Evolutionary conservation across 257 asterid species (phyloP), one percentile per base, ranked within the genome.

Genomic region (Solanum raphanifolium): DNA sequence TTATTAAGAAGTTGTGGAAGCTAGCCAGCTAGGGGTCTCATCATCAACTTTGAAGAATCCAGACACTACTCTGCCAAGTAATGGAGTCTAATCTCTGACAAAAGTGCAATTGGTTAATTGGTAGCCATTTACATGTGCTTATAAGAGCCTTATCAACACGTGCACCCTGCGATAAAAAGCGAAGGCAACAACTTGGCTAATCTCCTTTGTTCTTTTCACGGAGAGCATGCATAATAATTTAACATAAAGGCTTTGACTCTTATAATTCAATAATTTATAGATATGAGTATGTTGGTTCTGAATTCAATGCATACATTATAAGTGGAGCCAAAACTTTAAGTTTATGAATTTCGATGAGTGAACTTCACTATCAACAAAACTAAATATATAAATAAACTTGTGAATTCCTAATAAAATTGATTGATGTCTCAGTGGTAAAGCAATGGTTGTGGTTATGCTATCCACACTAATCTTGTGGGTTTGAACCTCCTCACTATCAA

Each of bases 131-230:
- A 87, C 82, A 86, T 91, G 79, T 86, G 84, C 84, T 84, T 90
- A 91, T 91, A 93, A 92, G 60, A 43, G 87, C 78, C 89, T 87
- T 91, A 89, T 87, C 90, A 88, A 78, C 88, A 90, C 87, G 87
- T 88, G 86, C 86, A 39, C 34, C 87, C 73, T 83, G 60, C 23
- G 2, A 58, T 36, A 31, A 11, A 83, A 71, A 43, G 27, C n/a
- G n/a, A 78, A 3, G 9, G 10, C 66, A 60, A 43, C 38, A 35
- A 79, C 65, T 79, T 79, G 85, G 66, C 66, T 11, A 43, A 27
- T 25, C 65, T 43, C 62, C 36, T 5, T 79, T 79, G 15, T 27
- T 79, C 66, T 23, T n/a, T 46, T n/a, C 58, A 39, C 15, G 55
- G 32, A 75, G 11, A 76, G 6, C 35, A n/a, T n/a, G 13, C 62